A percentile compares a stretch with the other conserved stretches of the same genome.
phyloP scores from a whole-genome alignment of 192 early-diverging fungal species.

The Diversispora epigaea region DNA sequence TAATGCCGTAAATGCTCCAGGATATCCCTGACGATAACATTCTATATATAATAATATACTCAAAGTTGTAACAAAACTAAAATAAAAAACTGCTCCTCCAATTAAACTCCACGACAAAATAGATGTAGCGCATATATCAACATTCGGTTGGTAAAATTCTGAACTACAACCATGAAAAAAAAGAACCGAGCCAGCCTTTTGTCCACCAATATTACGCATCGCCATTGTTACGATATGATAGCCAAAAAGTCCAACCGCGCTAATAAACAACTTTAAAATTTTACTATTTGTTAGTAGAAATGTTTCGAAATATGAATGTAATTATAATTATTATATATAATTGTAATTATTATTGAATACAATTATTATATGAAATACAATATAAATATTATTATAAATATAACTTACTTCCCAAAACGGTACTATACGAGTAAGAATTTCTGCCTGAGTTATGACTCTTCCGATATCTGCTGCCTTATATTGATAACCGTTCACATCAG shows the following conservation, averaged over 20 bases:
- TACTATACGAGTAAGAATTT: conserved; percentile 10
- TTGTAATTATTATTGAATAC: too few species aligned
- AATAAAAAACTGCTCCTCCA: conserved; percentile 20
- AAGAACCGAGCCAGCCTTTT: background rate
- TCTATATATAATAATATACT: background rate
- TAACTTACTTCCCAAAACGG: conserved; percentile 27
- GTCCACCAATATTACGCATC: background rate
- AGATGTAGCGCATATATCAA: conserved; percentile 21
- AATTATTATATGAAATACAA: too few species aligned
- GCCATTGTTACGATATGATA: conserved; percentile 15
- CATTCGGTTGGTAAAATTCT: conserved; percentile 2
- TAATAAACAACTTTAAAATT: conserved; percentile 16
- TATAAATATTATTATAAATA: too few species aligned
- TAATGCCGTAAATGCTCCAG: conserved; percentile 18
- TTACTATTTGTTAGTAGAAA: background rate
- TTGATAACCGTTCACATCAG: conserved; percentile 11
- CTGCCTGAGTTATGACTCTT: conserved; percentile 18
- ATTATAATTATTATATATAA: background rate
- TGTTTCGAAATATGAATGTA: background rate
- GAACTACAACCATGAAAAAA: conserved; percentile 19
- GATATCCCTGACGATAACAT: conserved; percentile 20
- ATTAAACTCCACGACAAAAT: conserved; percentile 17
- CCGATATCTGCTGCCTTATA: conserved; percentile 4
- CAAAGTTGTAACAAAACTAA: background rate
- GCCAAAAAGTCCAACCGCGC: background rate